phyloP scores from a whole-genome alignment of 352 stramenopile genomes.

The Globisporangium orthogonon region DNA sequence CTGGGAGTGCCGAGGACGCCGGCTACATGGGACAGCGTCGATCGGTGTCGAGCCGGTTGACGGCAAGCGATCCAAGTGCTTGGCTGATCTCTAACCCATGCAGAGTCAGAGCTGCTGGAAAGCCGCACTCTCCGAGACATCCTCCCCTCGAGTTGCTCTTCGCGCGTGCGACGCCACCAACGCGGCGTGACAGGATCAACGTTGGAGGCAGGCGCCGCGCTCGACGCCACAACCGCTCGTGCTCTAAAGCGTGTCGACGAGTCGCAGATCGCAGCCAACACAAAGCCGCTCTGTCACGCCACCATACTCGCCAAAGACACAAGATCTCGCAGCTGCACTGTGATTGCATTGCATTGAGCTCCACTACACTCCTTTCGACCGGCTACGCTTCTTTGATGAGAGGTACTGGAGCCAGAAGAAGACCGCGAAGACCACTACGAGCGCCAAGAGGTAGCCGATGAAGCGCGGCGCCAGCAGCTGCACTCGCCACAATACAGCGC shows the following conservation, averaged over 20 bases:
- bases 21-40: not conserved
- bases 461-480: conserved; percentile 61
- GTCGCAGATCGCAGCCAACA: not conserved
- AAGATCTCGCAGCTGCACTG: not conserved
- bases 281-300: not conserved
- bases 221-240: not conserved
- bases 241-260: not conserved
- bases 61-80: not conserved
- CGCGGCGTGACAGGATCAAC: not conserved
- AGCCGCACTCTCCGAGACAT: not conserved
- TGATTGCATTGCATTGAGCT: not conserved
- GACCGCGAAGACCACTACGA: conserved; percentile 41
- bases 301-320: not conserved
- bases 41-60: not conserved
- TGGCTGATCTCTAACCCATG: not conserved
- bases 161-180: not conserved
- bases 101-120: not conserved
- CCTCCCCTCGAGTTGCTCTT: not conserved
- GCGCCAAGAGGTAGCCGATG: conserved; percentile 47
- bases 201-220: not conserved
- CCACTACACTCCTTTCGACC: conserved; percentile 4
- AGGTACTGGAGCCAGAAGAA: conserved; percentile 59
- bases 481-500: not conserved
- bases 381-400: conserved; percentile 21
- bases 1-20: not conserved